A percentile compares a stretch with the other conserved stretches of the same genome.
Evolutionary conservation across 108 stramenopile genomes (phyloP).

Genomic region (Skeletonema menzelii): DNA sequence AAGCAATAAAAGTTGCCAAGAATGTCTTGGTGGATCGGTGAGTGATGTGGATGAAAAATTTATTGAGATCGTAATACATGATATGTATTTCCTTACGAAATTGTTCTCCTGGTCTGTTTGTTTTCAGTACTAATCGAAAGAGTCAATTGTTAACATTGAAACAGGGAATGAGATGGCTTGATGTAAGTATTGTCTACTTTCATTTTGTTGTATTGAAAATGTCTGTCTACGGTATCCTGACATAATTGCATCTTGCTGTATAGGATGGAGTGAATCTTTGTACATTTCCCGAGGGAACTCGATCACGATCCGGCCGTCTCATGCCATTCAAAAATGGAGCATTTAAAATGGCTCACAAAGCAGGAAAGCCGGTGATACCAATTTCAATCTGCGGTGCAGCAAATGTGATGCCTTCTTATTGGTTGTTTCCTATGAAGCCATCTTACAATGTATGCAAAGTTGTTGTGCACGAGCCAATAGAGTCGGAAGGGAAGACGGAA

Average conservation of each 20-base stretch:
- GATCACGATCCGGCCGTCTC: conserved; percentile 69
- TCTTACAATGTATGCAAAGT: conserved; percentile 53
- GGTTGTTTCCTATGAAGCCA: conserved; percentile 81
- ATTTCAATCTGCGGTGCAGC: conserved; percentile 72
- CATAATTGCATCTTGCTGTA: not conserved
- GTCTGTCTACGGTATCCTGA: not conserved
- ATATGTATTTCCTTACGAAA: not conserved
- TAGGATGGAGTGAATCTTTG: conserved; percentile 82
- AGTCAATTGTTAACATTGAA: conserved; percentile 80
- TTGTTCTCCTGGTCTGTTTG: not conserved
- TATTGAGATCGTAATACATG: no score
- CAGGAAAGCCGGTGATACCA: conserved; percentile 79
- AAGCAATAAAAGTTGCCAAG: conserved; percentile 66
- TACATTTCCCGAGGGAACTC: conserved; percentile 89
- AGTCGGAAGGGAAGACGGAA: conserved; percentile 76
- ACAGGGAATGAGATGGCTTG: conserved; percentile 80
- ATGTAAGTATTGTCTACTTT: conserved; percentile 42
- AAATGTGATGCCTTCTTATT: conserved; percentile 69
- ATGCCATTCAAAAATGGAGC: conserved; percentile 88
- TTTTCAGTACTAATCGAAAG: conserved; percentile 44
- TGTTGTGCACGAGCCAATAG: conserved; percentile 79
- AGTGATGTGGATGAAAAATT: not conserved
- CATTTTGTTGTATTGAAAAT: not conserved
- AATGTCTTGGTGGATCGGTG: conserved; percentile 81
- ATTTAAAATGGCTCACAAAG: conserved; percentile 91